Conservation (phyloP, 208 protist species). For the Angomonas deanei region DNA sequence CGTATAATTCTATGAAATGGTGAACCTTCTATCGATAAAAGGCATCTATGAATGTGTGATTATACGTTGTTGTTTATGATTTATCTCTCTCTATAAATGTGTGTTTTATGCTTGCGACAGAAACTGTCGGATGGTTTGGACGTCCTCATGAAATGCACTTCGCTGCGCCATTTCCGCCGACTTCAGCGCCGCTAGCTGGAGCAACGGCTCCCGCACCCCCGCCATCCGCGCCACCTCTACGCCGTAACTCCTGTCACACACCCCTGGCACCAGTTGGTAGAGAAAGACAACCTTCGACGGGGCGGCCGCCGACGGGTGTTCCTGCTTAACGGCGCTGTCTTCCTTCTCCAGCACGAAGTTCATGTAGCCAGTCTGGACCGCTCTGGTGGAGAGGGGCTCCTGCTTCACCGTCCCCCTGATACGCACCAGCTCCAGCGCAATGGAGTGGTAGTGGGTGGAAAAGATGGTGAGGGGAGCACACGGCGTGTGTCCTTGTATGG, state of each 20-base stretch:
- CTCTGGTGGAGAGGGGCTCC: neutral
- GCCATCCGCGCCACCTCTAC: constrained; percentile 89
- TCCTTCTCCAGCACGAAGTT: constrained; percentile 51
- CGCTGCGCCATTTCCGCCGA: constrained; percentile 53
- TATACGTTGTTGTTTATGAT: too few species aligned
- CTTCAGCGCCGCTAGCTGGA: constrained; percentile 51
- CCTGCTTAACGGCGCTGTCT: neutral
- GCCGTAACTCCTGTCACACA: constrained; percentile 87
- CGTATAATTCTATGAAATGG: neutral
- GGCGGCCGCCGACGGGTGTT: neutral
- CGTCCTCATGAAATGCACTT: constrained; percentile 56
- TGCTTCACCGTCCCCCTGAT: neutral
- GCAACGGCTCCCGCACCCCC: constrained; percentile 54
- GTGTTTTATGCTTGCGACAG: neutral
- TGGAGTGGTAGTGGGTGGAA: constrained; percentile 97
- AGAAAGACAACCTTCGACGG: constrained; percentile 74
- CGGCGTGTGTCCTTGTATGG: constrained; percentile 36
- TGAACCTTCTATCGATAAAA: too few species aligned
- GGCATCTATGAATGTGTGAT: neutral
- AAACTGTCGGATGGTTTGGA: constrained; percentile 14
- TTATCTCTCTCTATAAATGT: neutral
- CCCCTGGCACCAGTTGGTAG: constrained; percentile 80
- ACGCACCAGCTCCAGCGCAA: constrained; percentile 81
- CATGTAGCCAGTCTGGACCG: constrained; percentile 85
- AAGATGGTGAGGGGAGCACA: constrained; percentile 87